phyloP scores from a whole-genome alignment of 352 stramenopile species.

The Phytopythium oedochilum region DNA sequence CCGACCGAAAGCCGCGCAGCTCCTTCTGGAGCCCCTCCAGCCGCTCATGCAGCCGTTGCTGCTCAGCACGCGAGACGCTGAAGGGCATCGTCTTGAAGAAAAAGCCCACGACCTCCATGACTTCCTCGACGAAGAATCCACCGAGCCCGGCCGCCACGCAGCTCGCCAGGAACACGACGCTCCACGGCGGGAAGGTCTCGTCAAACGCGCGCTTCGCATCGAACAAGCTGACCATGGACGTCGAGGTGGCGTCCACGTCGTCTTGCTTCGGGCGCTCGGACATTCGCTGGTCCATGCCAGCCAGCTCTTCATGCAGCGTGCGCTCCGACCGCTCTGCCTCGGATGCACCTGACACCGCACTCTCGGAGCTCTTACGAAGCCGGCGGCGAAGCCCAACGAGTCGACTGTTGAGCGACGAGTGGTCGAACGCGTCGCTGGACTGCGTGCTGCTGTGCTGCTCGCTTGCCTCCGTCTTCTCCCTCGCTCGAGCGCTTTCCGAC shows the following conservation, averaged over 20 bases:
- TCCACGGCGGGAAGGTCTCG: slow-evolving; percentile 34
- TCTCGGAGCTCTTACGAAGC: neutral
- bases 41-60: slow-evolving; percentile 39
- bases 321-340: neutral
- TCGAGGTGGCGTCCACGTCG: no score
- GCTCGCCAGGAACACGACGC: slow-evolving; percentile 27
- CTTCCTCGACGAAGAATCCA: slow-evolving; percentile 54
- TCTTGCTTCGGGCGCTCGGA: neutral
- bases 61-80: slow-evolving; percentile 25
- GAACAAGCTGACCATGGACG: no score
- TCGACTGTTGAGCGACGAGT: neutral
- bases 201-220: neutral
- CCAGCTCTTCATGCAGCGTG: neutral
- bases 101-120: slow-evolving; percentile 26
- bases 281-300: neutral
- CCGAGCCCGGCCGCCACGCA: slow-evolving; percentile 37
- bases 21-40: slow-evolving; percentile 49
- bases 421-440: neutral
- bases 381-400: neutral
- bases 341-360: neutral
- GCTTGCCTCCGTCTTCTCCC: neutral
- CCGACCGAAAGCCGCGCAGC: slow-evolving; percentile 37
- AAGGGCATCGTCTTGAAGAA: slow-evolving; percentile 23
- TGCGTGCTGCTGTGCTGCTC: neutral
- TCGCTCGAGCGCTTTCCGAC: neutral